Evolutionary conservation across 352 stramenopile species (phyloP), one percentile per base, ranked within the genome.

Genomic region (Phytophthora crassamura): DNA sequence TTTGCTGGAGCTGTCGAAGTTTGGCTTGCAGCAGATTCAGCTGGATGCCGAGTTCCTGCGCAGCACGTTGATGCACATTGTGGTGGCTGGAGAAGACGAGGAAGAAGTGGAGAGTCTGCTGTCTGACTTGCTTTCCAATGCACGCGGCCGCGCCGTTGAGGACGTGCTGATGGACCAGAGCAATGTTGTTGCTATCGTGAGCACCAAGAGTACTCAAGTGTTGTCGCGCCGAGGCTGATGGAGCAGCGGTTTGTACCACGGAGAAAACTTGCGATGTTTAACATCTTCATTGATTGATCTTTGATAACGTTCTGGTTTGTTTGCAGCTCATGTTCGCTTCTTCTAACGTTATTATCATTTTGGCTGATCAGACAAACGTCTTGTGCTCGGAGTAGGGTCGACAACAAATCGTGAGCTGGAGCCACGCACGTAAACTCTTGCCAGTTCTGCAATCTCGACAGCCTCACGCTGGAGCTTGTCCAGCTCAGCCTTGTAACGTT

Each of bases 151-250:
- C 7, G 72, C 87, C 2, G 15, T 74, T 7, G 77, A 92, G 33
- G 84, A 92, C 42, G 45, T 76, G 11, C 57, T 95, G n/a, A 93
- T 95, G 85, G 85, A 95, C 36, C 82, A 91, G 25, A 94, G 82
- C 65, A 90, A 74, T 25, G 75, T 95, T 22, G 84, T 91, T 18
- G 87, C 85, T 7, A 94, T 95, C 50, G 87, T 95, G 20, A 93
- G 85, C 50, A 88, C 84, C 12, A 91, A 89, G 54, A 93, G 84
- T 61, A 83, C 78, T 15, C 84, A 91, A 66, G 74, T 89, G 12
- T 50, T 90, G 34, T 82, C 82, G 36, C 78, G 78, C 41, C 85
- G 82, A 61, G 69, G 66, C 9, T 78, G 48, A 76, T 32, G 39
- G 39, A 38, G 35, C 33, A n/a, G n/a, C n/a, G n/a, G n/a, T n/a